Percentiles rank a stretch among this genome's conserved stretches.
Evolutionary conservation across 169 alveolate species (phyloP).

Genomic region (Blepharisma undulans): DNA sequence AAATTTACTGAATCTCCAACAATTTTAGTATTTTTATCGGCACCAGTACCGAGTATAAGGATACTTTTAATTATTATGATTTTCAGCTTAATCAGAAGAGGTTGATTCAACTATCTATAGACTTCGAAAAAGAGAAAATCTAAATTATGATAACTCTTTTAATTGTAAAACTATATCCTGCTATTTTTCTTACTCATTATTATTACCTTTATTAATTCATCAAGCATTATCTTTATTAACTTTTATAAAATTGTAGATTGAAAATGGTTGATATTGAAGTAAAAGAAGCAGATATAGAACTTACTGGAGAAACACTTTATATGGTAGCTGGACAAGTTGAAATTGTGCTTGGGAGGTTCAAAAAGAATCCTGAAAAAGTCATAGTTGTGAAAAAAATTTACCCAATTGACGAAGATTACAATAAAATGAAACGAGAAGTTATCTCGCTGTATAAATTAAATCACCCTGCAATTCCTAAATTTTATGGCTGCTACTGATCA

Average conservation of each 20-base stretch:
- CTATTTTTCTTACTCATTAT: no score
- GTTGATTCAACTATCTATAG: background rate
- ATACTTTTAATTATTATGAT: background rate
- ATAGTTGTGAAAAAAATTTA: background rate
- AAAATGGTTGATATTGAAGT: background rate
- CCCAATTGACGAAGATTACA: background rate
- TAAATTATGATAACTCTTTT: no score
- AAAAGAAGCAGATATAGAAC: background rate
- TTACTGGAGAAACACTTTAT: background rate
- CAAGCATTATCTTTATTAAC: no score
- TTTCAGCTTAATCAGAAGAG: background rate
- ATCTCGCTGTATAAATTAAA: background rate
- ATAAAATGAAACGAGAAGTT: slow-evolving; percentile 1
- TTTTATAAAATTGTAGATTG: background rate
- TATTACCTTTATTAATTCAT: background rate
- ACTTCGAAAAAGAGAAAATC: background rate
- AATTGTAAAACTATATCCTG: no score
- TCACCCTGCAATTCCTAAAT: background rate
- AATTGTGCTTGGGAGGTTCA: background rate
- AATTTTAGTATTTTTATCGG: background rate
- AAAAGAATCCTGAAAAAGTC: background rate
- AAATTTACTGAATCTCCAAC: background rate
- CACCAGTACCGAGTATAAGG: background rate
- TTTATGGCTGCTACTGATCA: background rate
- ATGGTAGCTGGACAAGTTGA: background rate